Evolutionary conservation across 1,284 basidiomycete genomes (phyloP).

Genomic region (Salmacisia buchloeana): DNA sequence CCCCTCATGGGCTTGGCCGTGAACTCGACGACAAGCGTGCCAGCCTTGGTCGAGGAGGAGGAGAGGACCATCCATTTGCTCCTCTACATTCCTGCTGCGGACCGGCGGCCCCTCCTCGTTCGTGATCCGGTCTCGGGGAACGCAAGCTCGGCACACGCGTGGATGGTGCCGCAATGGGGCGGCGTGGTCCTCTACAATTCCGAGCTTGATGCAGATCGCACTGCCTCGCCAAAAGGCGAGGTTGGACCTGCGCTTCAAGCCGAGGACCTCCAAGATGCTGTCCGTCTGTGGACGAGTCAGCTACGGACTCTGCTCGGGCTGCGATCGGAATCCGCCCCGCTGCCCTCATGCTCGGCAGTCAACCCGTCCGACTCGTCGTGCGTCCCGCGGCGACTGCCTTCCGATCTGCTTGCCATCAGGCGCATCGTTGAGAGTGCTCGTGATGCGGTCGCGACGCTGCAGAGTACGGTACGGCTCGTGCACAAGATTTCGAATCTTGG

Average conservation of each 20-base stretch:
- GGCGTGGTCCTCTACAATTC: slow-evolving; percentile 77
- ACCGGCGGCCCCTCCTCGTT: slow-evolving; percentile 67
- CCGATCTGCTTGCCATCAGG: slow-evolving; percentile 8
- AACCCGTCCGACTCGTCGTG: slow-evolving; percentile 51
- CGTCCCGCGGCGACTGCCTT: slow-evolving; percentile 54
- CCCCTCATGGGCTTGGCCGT: not conserved
- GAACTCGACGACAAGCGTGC: not conserved
- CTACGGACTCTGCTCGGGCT: slow-evolving; percentile 73
- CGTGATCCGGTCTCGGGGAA: slow-evolving; percentile 52
- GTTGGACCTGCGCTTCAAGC: slow-evolving; percentile 11
- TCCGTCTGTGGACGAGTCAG: slow-evolving; percentile 69
- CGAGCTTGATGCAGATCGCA: slow-evolving; percentile 14
- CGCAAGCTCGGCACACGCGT: slow-evolving; percentile 54
- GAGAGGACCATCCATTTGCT: slow-evolving; percentile 68
- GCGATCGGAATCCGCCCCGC: slow-evolving; percentile 51
- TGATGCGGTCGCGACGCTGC: slow-evolving; percentile 29
- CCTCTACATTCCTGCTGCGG: slow-evolving; percentile 73
- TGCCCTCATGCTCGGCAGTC: not conserved
- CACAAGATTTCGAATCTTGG: slow-evolving; percentile 40
- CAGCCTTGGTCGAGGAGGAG: slow-evolving; percentile 11
- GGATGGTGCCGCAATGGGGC: slow-evolving; percentile 92
- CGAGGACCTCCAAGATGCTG: slow-evolving; percentile 58
- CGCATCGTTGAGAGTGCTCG: slow-evolving; percentile 31
- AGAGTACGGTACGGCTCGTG: slow-evolving; percentile 34
- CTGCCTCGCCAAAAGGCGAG: slow-evolving; percentile 16